Conservation (phyloP, 2,329 filamentous ascomycete genomes). For the Clonostachys rosea region DNA sequence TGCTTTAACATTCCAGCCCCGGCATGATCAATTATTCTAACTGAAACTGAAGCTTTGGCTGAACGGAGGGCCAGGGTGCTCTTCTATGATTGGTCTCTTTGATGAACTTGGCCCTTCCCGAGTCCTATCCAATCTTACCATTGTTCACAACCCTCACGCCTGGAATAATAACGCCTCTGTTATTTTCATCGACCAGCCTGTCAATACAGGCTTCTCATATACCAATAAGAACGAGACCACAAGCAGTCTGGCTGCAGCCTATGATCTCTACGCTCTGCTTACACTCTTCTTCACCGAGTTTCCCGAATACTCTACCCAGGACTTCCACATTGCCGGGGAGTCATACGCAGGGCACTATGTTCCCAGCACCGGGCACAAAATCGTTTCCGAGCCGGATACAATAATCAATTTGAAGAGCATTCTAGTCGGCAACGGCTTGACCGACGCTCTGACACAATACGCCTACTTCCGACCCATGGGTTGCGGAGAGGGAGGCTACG, state of each 20-base stretch:
- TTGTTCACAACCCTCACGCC: conserved; percentile 81
- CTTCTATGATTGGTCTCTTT: conserved; percentile 93
- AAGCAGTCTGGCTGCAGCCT: conserved; percentile 56
- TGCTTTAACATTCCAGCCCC: no score
- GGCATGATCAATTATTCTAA: no score
- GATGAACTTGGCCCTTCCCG: conserved; percentile 85
- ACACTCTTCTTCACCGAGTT: conserved; percentile 99
- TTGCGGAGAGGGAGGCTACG: conserved; percentile 91
- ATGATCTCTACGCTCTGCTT: conserved; percentile 94
- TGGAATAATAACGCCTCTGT: conserved; percentile 98
- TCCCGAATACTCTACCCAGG: conserved; percentile 88
- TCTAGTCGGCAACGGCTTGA: conserved; percentile 93
- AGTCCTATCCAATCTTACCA: conserved; percentile 60
- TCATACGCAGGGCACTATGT: conserved; percentile 96
- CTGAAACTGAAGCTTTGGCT: conserved; percentile 58
- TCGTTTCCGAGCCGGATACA: conserved; percentile 75
- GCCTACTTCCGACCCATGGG: conserved; percentile 96
- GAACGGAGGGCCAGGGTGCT: conserved; percentile 95
- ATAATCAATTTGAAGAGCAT: conserved; percentile 98
- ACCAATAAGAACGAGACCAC: conserved; percentile 78
- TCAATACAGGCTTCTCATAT: conserved; percentile 98
- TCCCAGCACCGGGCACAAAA: conserved; percentile 80
- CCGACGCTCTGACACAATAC: conserved; percentile 90
- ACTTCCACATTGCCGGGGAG: conserved; percentile 97
- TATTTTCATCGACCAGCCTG: conserved; percentile 98